Percentiles rank a stretch among this genome's conserved stretches.
Conservation (phyloP, 2,329 filamentous ascomycete species). For the Colletotrichum neosansevieriae region DNA sequence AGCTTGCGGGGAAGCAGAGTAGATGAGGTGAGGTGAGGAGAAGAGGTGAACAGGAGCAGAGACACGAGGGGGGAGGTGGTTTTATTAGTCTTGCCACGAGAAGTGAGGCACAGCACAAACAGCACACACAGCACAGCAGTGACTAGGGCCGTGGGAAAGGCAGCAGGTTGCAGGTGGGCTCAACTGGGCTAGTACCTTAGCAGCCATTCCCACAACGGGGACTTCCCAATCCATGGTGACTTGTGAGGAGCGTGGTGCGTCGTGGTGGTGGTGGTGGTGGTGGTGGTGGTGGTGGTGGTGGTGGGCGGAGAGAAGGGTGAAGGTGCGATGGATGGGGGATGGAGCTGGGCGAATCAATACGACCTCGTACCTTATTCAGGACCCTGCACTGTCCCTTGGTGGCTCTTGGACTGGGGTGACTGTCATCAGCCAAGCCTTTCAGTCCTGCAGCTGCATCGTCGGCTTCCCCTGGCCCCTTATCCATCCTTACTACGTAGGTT, state of each 20-base stretch:
- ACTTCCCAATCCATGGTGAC: too few relatives aligned
- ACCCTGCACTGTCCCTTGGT: slow-evolving; percentile 30
- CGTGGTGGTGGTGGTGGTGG: not conserved
- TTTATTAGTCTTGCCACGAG: slow-evolving; percentile 32
- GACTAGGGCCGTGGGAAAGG: not conserved
- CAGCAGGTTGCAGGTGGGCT: not conserved
- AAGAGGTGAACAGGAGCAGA: slow-evolving; percentile 11
- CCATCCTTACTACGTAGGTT: slow-evolving; percentile 17
- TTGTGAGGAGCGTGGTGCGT: too few relatives aligned
- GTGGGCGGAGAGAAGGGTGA: not conserved
- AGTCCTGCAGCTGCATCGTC: slow-evolving; percentile 24
- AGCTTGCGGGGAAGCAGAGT: slow-evolving; percentile 29
- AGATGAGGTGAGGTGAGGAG: slow-evolving; percentile 32
- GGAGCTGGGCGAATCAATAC: slow-evolving; percentile 38
- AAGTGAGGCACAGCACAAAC: slow-evolving; percentile 32
- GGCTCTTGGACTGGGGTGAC: slow-evolving; percentile 8
- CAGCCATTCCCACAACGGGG: too few relatives aligned
- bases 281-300: not conserved
- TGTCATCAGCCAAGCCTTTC: slow-evolving; percentile 35
- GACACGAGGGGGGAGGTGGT: slow-evolving; percentile 33
- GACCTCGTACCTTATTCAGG: slow-evolving; percentile 40
- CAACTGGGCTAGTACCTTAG: not conserved
- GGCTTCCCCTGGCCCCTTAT: slow-evolving; percentile 22
- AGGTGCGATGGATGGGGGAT: slow-evolving; percentile 15
- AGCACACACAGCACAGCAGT: slow-evolving; percentile 8